Conservation (phyloP, 2,329 filamentous ascomycete genomes). For the Aspergillus udagawae region DNA sequence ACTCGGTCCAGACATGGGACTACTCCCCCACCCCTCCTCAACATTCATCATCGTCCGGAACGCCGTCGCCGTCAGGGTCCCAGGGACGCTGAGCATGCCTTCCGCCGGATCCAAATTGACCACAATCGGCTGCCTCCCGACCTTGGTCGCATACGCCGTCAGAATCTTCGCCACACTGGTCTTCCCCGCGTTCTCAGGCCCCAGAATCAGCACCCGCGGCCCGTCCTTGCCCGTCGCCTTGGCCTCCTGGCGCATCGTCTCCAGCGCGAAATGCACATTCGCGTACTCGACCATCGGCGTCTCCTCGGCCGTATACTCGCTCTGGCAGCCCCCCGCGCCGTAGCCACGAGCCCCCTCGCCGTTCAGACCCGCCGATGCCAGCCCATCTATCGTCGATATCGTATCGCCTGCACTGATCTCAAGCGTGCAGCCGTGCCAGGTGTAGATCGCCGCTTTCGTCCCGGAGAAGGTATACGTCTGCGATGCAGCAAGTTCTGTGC, state of each 20-base stretch:
- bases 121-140: constrained; percentile 70
- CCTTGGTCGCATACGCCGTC: constrained; percentile 72
- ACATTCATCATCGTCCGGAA: constrained; percentile 85
- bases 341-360: constrained; percentile 24
- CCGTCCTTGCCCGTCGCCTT: constrained; percentile 52
- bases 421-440: constrained; percentile 84
- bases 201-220: constrained; percentile 80
- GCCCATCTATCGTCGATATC: constrained; percentile 33
- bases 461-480: constrained; percentile 77
- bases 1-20: constrained; percentile 85
- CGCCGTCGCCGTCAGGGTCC: constrained; percentile 79
- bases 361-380: constrained; percentile 21
- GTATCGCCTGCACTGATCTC: constrained; percentile 65
- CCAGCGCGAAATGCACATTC: constrained; percentile 84
- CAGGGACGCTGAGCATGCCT: constrained; percentile 71
- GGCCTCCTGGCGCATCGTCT: constrained; percentile 64
- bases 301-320: constrained; percentile 69
- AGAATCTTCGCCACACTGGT: constrained; percentile 74
- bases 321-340: constrained; percentile 59
- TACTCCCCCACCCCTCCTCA: constrained; percentile 83
- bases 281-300: constrained; percentile 76
- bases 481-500: constrained; percentile 81
- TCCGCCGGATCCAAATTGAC: constrained; percentile 83
- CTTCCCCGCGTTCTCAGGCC: constrained; percentile 75
- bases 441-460: constrained; percentile 81